Evolutionary conservation across 441 rosid species (phyloP).

Genomic region (Pelargonium citronellum): DNA sequence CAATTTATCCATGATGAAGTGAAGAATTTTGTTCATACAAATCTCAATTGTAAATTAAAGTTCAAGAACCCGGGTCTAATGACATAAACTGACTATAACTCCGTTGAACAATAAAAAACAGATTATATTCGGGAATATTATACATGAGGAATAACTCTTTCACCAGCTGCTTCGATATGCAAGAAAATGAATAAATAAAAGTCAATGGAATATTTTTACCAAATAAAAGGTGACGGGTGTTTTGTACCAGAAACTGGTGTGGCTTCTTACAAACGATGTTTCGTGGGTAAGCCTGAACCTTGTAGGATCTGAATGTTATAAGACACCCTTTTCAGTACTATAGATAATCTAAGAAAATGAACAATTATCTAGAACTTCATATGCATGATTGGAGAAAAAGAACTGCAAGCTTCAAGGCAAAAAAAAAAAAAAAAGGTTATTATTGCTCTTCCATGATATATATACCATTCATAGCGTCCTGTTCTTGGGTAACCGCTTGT

Average conservation of each 20-base stretch:
- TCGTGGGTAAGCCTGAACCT: constrained; percentile 90
- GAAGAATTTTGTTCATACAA: too few relatives aligned
- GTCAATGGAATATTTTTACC: constrained; percentile 34
- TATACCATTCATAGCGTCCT: not conserved
- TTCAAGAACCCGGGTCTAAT: too few relatives aligned
- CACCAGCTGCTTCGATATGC: not conserved
- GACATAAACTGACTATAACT: too few relatives aligned
- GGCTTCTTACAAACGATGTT: constrained; percentile 73
- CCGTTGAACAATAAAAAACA: too few relatives aligned
- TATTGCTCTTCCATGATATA: not conserved
- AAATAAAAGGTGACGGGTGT: constrained; percentile 47
- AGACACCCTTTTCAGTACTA: not conserved
- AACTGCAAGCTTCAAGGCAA: not conserved
- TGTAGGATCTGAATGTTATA: constrained; percentile 45
- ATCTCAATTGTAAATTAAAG: too few relatives aligned
- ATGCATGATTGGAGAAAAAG: not conserved
- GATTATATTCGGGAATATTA: not conserved
- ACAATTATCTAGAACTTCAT: not conserved
- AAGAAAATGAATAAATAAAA: not conserved
- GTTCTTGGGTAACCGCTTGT: not conserved
- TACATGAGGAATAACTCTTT: not conserved
- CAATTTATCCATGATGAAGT: too few relatives aligned
- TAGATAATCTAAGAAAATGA: not conserved
- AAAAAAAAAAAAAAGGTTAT: not conserved
- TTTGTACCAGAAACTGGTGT: constrained; percentile 51